Evolutionary conservation across 2,329 filamentous ascomycete species (phyloP).

Genomic region (Falciphora oryzae): DNA sequence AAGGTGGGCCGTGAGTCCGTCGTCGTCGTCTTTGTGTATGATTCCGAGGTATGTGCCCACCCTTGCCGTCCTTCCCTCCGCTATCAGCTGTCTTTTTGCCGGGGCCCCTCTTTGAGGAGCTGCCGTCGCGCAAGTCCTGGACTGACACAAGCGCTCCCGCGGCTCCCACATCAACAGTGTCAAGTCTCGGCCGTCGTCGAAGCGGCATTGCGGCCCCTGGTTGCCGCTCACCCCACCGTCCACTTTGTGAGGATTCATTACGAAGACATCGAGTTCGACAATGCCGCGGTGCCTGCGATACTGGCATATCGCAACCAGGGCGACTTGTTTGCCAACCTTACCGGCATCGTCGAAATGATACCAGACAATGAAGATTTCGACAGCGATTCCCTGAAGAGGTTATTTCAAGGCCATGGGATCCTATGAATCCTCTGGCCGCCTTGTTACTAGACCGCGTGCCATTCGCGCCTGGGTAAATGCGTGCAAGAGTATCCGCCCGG

Average conservation of each 20-base stretch:
- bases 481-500: no score
- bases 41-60: constrained; percentile 62
- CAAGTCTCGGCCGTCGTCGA: constrained; percentile 75
- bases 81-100: constrained; percentile 15
- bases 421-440: constrained; percentile 27
- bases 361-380: constrained; percentile 61
- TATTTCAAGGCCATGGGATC: constrained; percentile 49
- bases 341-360: constrained; percentile 81
- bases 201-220: constrained; percentile 68
- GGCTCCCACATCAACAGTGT: constrained; percentile 49
- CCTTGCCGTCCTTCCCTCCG: not conserved
- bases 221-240: constrained; percentile 61
- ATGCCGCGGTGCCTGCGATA: constrained; percentile 78
- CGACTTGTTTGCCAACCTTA: constrained; percentile 84
- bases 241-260: constrained; percentile 91
- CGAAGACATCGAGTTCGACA: constrained; percentile 90
- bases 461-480: no score
- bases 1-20: constrained; percentile 74
- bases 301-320: constrained; percentile 82
- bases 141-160: not conserved
- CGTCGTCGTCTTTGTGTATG: constrained; percentile 91
- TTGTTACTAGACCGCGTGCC: no score
- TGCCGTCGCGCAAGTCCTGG: not conserved
- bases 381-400: constrained; percentile 43
- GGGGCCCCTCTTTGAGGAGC: constrained; percentile 5